These are phyloP conservation scores for Trichoderma sp. DNA, from an alignment of 2,329 filamentous ascomycete genomes.

Conservation along the genomic window DNA sequence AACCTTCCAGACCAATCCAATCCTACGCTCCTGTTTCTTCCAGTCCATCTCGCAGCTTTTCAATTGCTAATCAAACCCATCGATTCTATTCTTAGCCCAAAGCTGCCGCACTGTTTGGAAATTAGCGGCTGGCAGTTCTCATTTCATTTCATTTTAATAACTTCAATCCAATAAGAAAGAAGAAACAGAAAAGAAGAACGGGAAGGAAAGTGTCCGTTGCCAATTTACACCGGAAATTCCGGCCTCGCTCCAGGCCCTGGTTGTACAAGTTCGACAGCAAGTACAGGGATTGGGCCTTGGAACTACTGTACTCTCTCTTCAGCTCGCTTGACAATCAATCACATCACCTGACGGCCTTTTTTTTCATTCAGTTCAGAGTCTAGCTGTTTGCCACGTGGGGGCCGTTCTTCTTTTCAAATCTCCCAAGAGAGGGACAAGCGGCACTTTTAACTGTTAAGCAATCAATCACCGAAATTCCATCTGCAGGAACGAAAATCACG, in stretches of 20 bases:
- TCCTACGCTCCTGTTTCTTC: background rate
- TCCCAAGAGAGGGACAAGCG: too few species aligned
- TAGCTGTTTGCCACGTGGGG: constrained; percentile 12
- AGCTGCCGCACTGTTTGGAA: background rate
- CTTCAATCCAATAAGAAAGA: background rate
- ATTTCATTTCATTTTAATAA: background rate
- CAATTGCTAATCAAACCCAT: background rate
- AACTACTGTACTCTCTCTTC: too few species aligned
- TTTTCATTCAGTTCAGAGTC: background rate
- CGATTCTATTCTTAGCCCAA: background rate
- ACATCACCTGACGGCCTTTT: constrained; percentile 1
- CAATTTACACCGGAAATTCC: background rate
- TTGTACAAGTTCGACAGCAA: background rate
- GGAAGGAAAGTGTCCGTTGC: background rate
- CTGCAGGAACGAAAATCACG: background rate
- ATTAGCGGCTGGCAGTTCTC: background rate
- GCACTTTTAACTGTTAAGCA: too few species aligned
- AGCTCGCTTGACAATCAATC: background rate
- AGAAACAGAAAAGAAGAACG: background rate
- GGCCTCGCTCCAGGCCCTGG: background rate
- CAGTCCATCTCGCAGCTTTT: background rate
- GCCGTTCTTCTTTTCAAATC: background rate
- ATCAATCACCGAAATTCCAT: background rate
- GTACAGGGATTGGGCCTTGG: background rate
- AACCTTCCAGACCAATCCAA: background rate